Evolutionary conservation across 257 asterid genomes (phyloP), one percentile per base, ranked within the genome.

Genomic region (Solanum sparsipilum): DNA sequence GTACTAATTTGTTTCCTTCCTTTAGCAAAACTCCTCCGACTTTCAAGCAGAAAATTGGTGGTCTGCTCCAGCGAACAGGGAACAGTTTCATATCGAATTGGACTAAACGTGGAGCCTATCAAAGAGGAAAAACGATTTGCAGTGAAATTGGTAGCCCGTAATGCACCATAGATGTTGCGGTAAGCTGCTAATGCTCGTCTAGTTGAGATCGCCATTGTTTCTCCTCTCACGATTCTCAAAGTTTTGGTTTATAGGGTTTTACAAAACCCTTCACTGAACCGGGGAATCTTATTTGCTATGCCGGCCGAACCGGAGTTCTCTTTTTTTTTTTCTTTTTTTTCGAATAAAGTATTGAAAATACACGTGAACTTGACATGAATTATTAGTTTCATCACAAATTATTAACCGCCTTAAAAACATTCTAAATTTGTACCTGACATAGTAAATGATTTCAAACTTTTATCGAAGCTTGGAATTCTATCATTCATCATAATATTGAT

Each of bases 11-110:
- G 98, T 79, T 92, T 94, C 87, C 95, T 92, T 91, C 93, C 96
- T 93, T 93, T 96, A 75, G 98, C 94, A 89, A 93, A 96, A 68
- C 96, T 91, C 89, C 98, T 92, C 85, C 91, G 93, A 74, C 74
- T 71, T 86, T 87, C 88, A 23, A 90, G 91, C 39, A 86, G 76
- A 78, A 84, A 89, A 58, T 25, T 84, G 58, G 90, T 48, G 18
- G 48, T 35, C 83, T 35, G 29, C 23, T 84, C 78, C 10, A 89
- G 84, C 83, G 91, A 87, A 23, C 56, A 88, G 23, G 87, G 70
- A 71, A 87, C 52, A 72, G 83, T 72, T 83, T 87, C 90, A 52
- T 84, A 86, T 39, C 83, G 90, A 84, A 90, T 84, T 84, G 90
- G 86, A 89, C n/a, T 88, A 31, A 88, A 76, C 68, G 71, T 67